These are phyloP conservation scores for Fistulifera solaris DNA, from an alignment of 108 stramenopile genomes.

Conservation along the genomic window DNA sequence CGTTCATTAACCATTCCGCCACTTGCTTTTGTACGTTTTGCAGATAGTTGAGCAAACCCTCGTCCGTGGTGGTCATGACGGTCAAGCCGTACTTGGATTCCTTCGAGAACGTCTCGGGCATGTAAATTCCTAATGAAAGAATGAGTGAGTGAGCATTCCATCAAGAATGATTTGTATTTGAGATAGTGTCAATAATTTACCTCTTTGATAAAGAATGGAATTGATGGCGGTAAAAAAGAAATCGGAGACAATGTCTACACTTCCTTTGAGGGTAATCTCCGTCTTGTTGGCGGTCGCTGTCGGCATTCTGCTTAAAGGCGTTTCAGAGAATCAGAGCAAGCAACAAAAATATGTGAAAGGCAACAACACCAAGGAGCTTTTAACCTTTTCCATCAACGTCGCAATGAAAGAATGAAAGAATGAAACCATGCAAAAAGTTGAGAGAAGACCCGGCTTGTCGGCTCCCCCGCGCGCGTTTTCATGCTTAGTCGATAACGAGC, in stretches of 20 bases:
- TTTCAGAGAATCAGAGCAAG: too few relatives aligned
- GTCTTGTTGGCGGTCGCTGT: slow-evolving; percentile 21
- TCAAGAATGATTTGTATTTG: not conserved
- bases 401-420: too few relatives aligned
- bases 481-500: too few relatives aligned
- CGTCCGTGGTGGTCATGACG: slow-evolving; percentile 92
- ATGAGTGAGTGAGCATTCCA: not conserved
- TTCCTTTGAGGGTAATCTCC: slow-evolving; percentile 93
- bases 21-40: slow-evolving; percentile 87
- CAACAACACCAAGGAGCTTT: too few relatives aligned
- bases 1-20: slow-evolving; percentile 79
- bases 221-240: slow-evolving; percentile 99
- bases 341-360: too few relatives aligned
- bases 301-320: too few relatives aligned
- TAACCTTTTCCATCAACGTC: too few relatives aligned
- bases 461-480: too few relatives aligned
- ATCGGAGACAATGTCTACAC: slow-evolving; percentile 93
- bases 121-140: slow-evolving; percentile 83
- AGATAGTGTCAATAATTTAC: slow-evolving; percentile 23
- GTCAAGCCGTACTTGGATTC: slow-evolving; percentile 94
- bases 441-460: too few relatives aligned
- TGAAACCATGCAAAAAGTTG: too few relatives aligned
- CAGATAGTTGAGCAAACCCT: slow-evolving; percentile 85
- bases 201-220: slow-evolving; percentile 96
- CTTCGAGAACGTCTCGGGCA: slow-evolving; percentile 91